Evolutionary conservation across 768 basidiomycete genomes (phyloP).

Genomic region (Rhizopogon sp.): DNA sequence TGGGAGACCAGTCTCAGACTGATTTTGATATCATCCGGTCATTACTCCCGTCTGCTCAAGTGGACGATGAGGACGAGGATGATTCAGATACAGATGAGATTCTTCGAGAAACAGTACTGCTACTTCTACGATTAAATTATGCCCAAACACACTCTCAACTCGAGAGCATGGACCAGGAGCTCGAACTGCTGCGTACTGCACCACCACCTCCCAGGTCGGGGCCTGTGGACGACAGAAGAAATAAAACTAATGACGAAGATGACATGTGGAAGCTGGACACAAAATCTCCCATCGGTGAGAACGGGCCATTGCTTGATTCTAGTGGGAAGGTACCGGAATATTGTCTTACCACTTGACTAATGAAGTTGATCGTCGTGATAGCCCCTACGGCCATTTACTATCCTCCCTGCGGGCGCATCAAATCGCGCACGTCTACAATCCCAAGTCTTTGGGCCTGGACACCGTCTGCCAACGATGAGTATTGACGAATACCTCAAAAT

Average conservation of each 20-base stretch:
- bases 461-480: slow-evolving; percentile 91
- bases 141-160: slow-evolving; percentile 64
- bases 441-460: slow-evolving; percentile 80
- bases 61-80: slow-evolving; percentile 28
- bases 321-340: slow-evolving; percentile 60
- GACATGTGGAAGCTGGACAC: slow-evolving; percentile 74
- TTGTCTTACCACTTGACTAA: background rate
- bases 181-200: slow-evolving; percentile 57
- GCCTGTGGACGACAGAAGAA: slow-evolving; percentile 32
- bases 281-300: slow-evolving; percentile 37
- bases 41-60: slow-evolving; percentile 41
- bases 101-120: slow-evolving; percentile 59
- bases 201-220: slow-evolving; percentile 35
- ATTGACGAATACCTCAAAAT: slow-evolving; percentile 92
- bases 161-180: slow-evolving; percentile 66
- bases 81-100: slow-evolving; percentile 61
- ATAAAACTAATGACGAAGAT: slow-evolving; percentile 39
- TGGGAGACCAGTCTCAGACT: slow-evolving; percentile 30
- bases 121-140: slow-evolving; percentile 72
- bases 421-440: slow-evolving; percentile 70
- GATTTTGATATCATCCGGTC: slow-evolving; percentile 64
- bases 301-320: slow-evolving; percentile 67
- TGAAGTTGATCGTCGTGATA: slow-evolving; percentile 26
- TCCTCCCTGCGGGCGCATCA: slow-evolving; percentile 66
- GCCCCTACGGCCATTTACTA: slow-evolving; percentile 91